Conservation (phyloP, 441 rosid species). For the Pelargonium myrrhifolium region DNA sequence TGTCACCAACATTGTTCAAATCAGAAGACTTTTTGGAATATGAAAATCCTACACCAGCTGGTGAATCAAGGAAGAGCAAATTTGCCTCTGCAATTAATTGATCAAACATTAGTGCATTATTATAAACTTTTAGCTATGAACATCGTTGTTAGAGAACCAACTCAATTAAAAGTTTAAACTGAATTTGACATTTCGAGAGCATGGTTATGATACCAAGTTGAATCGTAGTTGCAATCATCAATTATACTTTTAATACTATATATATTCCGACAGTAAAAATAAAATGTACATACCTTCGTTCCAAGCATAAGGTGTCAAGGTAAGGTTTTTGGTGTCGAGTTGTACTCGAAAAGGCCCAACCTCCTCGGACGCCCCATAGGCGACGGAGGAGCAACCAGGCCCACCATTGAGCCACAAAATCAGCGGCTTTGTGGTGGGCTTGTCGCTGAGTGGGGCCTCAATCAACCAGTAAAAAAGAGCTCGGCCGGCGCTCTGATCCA, state of each 20-base stretch:
- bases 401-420: constrained; percentile 88
- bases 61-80: constrained; percentile 53
- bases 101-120: not conserved
- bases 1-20: constrained; percentile 39
- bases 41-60: constrained; percentile 67
- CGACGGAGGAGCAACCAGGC: constrained; percentile 59
- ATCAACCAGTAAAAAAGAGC: constrained; percentile 74
- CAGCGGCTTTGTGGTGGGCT: constrained; percentile 38
- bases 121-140: not conserved
- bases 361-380: constrained; percentile 57
- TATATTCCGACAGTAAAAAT: no score
- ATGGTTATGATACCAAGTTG: no score
- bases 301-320: constrained; percentile 45
- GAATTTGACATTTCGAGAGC: no score
- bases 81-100: constrained; percentile 50
- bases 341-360: constrained; percentile 53
- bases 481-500: constrained; percentile 44
- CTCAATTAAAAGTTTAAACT: no score
- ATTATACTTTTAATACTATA: no score
- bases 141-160: no score
- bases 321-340: constrained; percentile 39
- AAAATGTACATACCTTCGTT: constrained; percentile 45
- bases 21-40: constrained; percentile 44
- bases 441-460: constrained; percentile 29
- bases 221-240: no score